These are phyloP conservation scores for Platismatia glauca DNA, from an alignment of 495 filamentous ascomycete genomes.

Conservation along the genomic window DNA sequence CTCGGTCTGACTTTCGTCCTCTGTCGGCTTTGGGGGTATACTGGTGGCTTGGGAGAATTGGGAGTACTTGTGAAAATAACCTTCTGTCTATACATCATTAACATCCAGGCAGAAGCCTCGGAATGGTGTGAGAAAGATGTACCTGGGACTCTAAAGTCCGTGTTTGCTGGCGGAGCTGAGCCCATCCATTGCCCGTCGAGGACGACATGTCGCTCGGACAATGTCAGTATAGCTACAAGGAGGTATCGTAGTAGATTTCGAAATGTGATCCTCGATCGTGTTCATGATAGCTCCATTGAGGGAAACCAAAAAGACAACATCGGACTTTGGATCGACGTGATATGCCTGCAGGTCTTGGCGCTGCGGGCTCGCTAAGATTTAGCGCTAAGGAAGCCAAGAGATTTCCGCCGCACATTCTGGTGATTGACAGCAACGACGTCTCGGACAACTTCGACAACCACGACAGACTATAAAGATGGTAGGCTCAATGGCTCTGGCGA, in stretches of 20 bases:
- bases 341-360: slow-evolving; percentile 12
- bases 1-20: slow-evolving; percentile 76
- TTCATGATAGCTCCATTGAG: slow-evolving; percentile 1
- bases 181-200: slow-evolving; percentile 77
- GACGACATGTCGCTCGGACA: slow-evolving; percentile 49
- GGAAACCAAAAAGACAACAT: background rate
- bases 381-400: slow-evolving; percentile 17
- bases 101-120: background rate
- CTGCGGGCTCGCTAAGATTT: slow-evolving; percentile 19
- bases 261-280: background rate
- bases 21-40: slow-evolving; percentile 71
- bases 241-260: background rate
- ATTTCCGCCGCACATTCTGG: slow-evolving; percentile 13
- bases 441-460: slow-evolving; percentile 6
- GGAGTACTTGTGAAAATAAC: slow-evolving; percentile 88
- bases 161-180: slow-evolving; percentile 90
- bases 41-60: slow-evolving; percentile 79
- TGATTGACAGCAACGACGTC: slow-evolving; percentile 9
- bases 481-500: background rate
- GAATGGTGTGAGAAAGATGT: slow-evolving; percentile 17
- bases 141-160: slow-evolving; percentile 88
- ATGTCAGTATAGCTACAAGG: background rate
- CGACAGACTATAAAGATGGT: slow-evolving; percentile 23
- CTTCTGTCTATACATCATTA: slow-evolving; percentile 60
- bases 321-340: background rate